These are phyloP conservation scores for Leishmania guyanensis DNA, from an alignment of 208 protist genomes.

Conservation along the genomic window DNA sequence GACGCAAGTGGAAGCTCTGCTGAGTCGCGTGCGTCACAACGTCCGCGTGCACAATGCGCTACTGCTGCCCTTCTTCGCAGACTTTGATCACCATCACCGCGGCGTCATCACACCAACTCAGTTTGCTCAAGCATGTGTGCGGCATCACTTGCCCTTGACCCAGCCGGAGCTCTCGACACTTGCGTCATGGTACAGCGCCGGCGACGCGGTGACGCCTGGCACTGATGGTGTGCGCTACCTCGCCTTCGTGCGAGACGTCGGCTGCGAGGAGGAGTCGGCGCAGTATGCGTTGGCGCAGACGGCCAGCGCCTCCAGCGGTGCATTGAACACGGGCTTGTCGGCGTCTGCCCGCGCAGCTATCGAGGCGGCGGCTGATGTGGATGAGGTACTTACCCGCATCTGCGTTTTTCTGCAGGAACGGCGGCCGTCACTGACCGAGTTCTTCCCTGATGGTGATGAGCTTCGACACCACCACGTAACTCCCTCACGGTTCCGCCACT, in stretches of 20 bases:
- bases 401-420: conserved; percentile 78
- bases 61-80: conserved; percentile 83
- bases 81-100: conserved; percentile 80
- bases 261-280: conserved; percentile 38
- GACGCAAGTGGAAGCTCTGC: conserved; percentile 29
- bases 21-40: conserved; percentile 59
- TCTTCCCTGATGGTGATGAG: conserved; percentile 88
- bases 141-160: conserved; percentile 62
- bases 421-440: conserved; percentile 64
- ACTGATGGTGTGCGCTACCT: conserved; percentile 60
- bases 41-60: conserved; percentile 67
- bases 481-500: conserved; percentile 75
- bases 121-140: conserved; percentile 70
- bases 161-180: conserved; percentile 46
- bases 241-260: conserved; percentile 72
- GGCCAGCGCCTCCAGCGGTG: background rate
- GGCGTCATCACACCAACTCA: conserved; percentile 65
- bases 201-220: conserved; percentile 30
- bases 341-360: conserved; percentile 1
- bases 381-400: conserved; percentile 54
- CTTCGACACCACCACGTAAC: conserved; percentile 82
- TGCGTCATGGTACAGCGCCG: conserved; percentile 48
- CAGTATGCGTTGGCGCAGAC: conserved; percentile 6
- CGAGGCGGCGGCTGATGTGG: conserved; percentile 33
- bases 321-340: background rate